These are phyloP conservation scores for Orbilia quercus DNA, from an alignment of 2,329 filamentous ascomycete genomes.

Conservation along the genomic window DNA sequence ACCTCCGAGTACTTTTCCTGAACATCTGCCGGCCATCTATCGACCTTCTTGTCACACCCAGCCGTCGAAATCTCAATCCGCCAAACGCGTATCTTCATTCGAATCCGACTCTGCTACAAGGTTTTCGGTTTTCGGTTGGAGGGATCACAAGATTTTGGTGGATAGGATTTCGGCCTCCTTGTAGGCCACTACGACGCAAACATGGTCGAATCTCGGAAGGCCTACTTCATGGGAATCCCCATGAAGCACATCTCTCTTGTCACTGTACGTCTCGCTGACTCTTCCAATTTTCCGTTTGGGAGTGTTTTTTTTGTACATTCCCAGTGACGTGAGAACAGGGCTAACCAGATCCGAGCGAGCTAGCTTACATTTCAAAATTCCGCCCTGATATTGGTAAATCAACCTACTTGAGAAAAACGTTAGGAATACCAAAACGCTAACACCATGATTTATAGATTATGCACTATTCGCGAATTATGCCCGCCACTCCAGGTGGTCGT, in stretches of 20 bases:
- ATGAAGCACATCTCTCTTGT: constrained; percentile 77
- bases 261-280: constrained; percentile 66
- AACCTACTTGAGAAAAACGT: neutral
- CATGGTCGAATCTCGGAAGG: constrained; percentile 58
- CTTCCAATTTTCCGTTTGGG: constrained; percentile 36
- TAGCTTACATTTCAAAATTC: constrained; percentile 85
- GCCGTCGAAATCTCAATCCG: neutral
- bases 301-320: neutral
- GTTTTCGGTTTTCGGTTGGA: neutral
- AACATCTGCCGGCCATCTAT: constrained; percentile 4
- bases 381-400: constrained; percentile 75
- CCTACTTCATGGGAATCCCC: constrained; percentile 70
- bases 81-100: constrained; percentile 2
- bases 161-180: constrained; percentile 26
- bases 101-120: neutral
- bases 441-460: constrained; percentile 73
- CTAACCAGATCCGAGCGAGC: constrained; percentile 52
- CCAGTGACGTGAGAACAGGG: constrained; percentile 2
- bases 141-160: constrained; percentile 19
- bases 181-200: constrained; percentile 50
- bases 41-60: constrained; percentile 1
- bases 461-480: constrained; percentile 96
- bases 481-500: constrained; percentile 73
- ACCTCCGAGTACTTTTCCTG: neutral
- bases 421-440: constrained; percentile 12